Conservation (phyloP, 2,329 filamentous ascomycete genomes). For the Xylaria digitata region DNA sequence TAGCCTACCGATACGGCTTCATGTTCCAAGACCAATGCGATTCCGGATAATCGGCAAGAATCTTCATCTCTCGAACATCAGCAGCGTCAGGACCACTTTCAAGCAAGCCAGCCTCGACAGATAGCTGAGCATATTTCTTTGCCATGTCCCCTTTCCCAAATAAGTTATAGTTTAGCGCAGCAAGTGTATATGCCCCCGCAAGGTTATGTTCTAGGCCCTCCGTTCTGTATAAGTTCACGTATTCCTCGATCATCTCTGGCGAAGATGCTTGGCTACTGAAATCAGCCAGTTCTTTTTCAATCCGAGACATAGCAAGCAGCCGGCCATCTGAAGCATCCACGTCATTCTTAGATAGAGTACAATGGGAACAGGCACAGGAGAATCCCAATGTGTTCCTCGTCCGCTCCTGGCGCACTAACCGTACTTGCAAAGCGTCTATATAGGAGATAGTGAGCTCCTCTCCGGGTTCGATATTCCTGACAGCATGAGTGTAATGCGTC, state of each 20-base stretch:
- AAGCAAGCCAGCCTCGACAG: constrained; percentile 50
- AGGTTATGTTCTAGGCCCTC: constrained; percentile 55
- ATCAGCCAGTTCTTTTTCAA: constrained; percentile 46
- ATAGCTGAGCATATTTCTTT: constrained; percentile 50
- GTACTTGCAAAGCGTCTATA: constrained; percentile 51
- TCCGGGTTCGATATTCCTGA: constrained; percentile 48
- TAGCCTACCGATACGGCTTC: constrained; percentile 18
- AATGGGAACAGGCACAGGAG: constrained; percentile 54
- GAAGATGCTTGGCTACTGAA: constrained; percentile 34
- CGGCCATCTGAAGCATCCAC: constrained; percentile 47
- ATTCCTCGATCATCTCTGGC: constrained; percentile 47
- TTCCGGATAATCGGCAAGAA: constrained; percentile 47
- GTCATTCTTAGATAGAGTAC: constrained; percentile 43
- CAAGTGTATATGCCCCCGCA: constrained; percentile 54
- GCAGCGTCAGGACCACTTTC: constrained; percentile 52
- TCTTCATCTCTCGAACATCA: constrained; percentile 51
- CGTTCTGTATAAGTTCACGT: constrained; percentile 51
- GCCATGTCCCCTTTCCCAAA: constrained; percentile 48
- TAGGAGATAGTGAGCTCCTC: constrained; percentile 58
- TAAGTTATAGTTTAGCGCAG: constrained; percentile 54
- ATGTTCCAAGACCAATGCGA: constrained; percentile 46
- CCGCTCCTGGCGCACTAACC: constrained; percentile 47
- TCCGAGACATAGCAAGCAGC: constrained; percentile 46
- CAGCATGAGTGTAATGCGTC: constrained; percentile 55
- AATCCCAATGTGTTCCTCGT: constrained; percentile 54